These are phyloP conservation scores for Xerocomellus chrysenteron DNA, from an alignment of 768 basidiomycete genomes.

Conservation along the genomic window DNA sequence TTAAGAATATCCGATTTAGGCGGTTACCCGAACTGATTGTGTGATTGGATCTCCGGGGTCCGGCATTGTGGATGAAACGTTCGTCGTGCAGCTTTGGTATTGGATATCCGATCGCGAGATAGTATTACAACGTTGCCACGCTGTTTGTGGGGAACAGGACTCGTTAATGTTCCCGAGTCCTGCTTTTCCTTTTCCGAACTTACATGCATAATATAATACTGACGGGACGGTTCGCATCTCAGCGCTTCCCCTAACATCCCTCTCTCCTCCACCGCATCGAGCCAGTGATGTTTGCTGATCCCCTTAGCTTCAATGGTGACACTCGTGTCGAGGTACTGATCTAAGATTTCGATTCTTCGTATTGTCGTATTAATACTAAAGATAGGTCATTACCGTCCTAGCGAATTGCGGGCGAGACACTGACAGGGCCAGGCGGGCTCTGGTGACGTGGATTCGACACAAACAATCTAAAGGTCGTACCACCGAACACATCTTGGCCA, in stretches of 20 bases:
- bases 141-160: conserved; percentile 14
- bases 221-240: background rate
- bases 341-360: background rate
- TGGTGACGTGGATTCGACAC: conserved; percentile 30
- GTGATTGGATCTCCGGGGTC: conserved; percentile 2
- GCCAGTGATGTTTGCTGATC: conserved; percentile 22
- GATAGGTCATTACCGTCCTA: conserved; percentile 33
- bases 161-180: conserved; percentile 16
- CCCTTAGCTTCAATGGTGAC: conserved; percentile 28
- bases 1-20: background rate
- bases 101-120: conserved; percentile 5
- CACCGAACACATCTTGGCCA: conserved; percentile 31
- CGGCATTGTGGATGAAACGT: conserved; percentile 8
- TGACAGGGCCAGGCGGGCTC: conserved; percentile 24
- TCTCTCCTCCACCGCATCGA: background rate
- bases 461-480: conserved; percentile 30
- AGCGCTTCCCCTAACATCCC: background rate
- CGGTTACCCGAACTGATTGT: background rate
- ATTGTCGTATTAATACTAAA: background rate
- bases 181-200: conserved; percentile 13
- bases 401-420: conserved; percentile 34
- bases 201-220: conserved; percentile 17
- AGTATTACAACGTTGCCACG: conserved; percentile 2
- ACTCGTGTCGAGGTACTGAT: conserved; percentile 30
- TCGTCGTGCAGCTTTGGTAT: background rate